Evolutionary conservation across 495 filamentous ascomycete species (phyloP).

Genomic region (Aspergillus cavernicola): DNA sequence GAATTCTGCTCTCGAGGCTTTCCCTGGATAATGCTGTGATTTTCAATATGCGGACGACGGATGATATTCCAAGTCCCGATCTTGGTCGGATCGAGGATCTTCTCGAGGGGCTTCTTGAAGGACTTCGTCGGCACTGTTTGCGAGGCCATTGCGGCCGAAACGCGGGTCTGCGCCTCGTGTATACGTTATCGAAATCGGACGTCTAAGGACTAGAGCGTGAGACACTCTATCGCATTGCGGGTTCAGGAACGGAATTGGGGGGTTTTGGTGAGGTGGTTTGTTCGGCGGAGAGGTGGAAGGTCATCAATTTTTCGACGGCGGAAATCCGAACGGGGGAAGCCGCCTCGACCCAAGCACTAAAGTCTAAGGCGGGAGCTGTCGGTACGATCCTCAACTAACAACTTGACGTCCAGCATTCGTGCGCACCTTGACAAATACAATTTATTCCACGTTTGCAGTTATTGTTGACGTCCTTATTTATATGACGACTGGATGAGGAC

Average conservation of each 20-base stretch:
- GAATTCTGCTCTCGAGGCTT: slow-evolving; percentile 32
- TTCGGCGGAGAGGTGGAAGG: slow-evolving; percentile 4
- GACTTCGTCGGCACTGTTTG: slow-evolving; percentile 18
- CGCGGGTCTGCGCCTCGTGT: slow-evolving; percentile 7
- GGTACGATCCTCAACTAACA: too few relatives aligned
- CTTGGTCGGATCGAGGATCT: slow-evolving; percentile 46
- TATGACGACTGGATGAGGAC: slow-evolving; percentile 17
- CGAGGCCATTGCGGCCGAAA: slow-evolving; percentile 42
- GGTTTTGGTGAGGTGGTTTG: not conserved
- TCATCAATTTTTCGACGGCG: slow-evolving; percentile 28
- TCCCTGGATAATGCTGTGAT: slow-evolving; percentile 38
- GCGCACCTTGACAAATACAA: too few relatives aligned
- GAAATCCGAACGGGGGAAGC: slow-evolving; percentile 13
- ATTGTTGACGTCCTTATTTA: not conserved
- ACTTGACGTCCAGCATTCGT: not conserved
- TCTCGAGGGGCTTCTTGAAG: slow-evolving; percentile 27
- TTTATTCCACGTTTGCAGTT: not conserved
- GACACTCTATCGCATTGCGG: slow-evolving; percentile 11
- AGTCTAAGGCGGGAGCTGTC: not conserved
- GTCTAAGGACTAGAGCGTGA: not conserved
- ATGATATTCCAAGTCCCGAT: slow-evolving; percentile 39
- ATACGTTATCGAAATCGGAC: not conserved
- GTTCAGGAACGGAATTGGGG: not conserved
- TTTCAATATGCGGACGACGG: slow-evolving; percentile 38
- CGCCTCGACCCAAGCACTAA: not conserved